Conservation (phyloP, 805 yeast genomes). For the Wickerhamomyces canadensis region DNA sequence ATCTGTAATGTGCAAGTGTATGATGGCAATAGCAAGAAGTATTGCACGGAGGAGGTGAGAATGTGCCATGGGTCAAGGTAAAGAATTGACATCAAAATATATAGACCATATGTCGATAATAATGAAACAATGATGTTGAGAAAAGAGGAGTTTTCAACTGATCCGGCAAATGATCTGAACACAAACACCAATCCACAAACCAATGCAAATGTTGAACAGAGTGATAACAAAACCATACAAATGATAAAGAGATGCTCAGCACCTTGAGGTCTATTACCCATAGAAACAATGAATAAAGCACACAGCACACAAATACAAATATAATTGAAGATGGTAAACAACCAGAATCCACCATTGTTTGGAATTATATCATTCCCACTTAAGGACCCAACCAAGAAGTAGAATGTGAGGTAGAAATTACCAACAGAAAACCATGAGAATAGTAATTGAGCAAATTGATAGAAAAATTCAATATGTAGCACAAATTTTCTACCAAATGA, state of each 20-base stretch:
- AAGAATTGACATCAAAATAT: slow-evolving; percentile 71
- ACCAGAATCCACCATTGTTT: slow-evolving; percentile 71
- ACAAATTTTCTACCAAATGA: slow-evolving; percentile 72
- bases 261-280: slow-evolving; percentile 98
- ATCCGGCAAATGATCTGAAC: slow-evolving; percentile 39
- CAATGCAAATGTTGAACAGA: slow-evolving; percentile 79
- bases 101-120: slow-evolving; percentile 87
- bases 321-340: slow-evolving; percentile 83
- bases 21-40: slow-evolving; percentile 84
- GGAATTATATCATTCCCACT: slow-evolving; percentile 44
- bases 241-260: slow-evolving; percentile 72
- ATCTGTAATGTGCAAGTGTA: slow-evolving; percentile 91
- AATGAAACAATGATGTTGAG: slow-evolving; percentile 79
- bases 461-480: slow-evolving; percentile 82
- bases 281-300: slow-evolving; percentile 85
- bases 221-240: slow-evolving; percentile 64
- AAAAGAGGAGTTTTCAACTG: slow-evolving; percentile 43
- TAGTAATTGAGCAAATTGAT: slow-evolving; percentile 72
- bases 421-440: slow-evolving; percentile 92
- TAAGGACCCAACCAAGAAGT: slow-evolving; percentile 87
- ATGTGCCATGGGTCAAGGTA: slow-evolving; percentile 98
- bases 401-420: slow-evolving; percentile 87
- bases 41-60: slow-evolving; percentile 79
- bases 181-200: slow-evolving; percentile 81
- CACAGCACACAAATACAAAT: slow-evolving; percentile 76